Base-by-base conservation (phyloP, 176 grass and related monocot genomes). In the Aegilops bicornis region DNA sequence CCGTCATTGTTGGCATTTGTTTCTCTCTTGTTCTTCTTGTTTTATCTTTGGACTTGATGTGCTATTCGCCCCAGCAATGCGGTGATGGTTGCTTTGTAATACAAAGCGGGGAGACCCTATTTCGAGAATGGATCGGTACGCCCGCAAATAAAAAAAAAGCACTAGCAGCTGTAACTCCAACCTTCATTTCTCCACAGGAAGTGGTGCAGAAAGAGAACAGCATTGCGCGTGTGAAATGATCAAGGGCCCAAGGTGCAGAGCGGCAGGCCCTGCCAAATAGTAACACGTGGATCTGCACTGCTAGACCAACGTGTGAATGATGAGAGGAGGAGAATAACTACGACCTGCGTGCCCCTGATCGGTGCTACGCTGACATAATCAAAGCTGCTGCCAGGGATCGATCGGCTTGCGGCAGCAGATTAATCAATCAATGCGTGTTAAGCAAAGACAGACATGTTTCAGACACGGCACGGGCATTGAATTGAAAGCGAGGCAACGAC, bases 401-500 rank as follows among this genome's bases (percentile, higher is more conserved):
- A 75, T 48, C 23, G 13, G 23, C 16, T 48, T 73, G 20, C 7
- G 74, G n/a, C 40, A 6, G 66, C 14, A 52, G 66, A 79, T 25
- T 73, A 37, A 6, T 56, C 50, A 69, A 37, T 79, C 7, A 54
- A 84, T 65, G 87, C 76, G 3, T 74, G 82, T 32, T 31, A 72
- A 68, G 59, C 47, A 24, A 20, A 60, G 43, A 80, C 32, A 76
- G 33, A 76, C 82, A 85, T 60, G 32, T 81, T 27, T 25, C 10
- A n/a, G n/a, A n/a, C n/a, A n/a, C n/a, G 82, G 81, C 82, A 85
- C 77, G 60, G 25, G 45, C 77, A 89, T 89, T 75, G 32, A 75
- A 79, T 47, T 83, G 8, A 40, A 60, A 64, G 19, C 6, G 60
- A 67, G 14, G 50, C 75, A 75, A 82, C 27, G 82, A 75, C 69